Conservation (phyloP, 2,329 filamentous ascomycete genomes). For the Boeremia lycopersici region DNA sequence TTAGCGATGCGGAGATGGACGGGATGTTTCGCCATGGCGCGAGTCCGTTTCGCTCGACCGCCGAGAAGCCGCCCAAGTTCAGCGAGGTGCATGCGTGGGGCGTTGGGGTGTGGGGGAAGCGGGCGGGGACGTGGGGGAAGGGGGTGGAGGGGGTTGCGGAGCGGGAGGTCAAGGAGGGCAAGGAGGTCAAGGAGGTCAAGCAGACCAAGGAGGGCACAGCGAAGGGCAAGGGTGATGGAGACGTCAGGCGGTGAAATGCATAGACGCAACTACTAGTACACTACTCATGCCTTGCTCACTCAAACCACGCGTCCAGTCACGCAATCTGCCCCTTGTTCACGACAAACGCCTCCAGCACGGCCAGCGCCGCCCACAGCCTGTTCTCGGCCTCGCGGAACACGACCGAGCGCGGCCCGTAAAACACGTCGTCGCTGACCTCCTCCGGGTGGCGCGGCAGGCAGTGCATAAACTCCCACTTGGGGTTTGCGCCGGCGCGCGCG, state of each 20-base stretch:
- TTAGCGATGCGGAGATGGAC: constrained; percentile 24
- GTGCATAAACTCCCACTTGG: constrained; percentile 97
- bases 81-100: constrained; percentile 61
- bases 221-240: neutral
- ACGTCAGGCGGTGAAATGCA: neutral
- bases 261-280: too few species aligned
- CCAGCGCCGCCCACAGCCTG: constrained; percentile 85
- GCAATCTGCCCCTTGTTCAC: constrained; percentile 89
- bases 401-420: constrained; percentile 82
- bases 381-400: constrained; percentile 97
- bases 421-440: constrained; percentile 93
- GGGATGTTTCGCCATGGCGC: constrained; percentile 51
- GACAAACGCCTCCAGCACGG: constrained; percentile 86
- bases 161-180: constrained; percentile 31
- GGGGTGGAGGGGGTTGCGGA: constrained; percentile 55
- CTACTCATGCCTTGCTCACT: neutral
- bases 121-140: constrained; percentile 59
- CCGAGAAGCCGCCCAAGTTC: constrained; percentile 58
- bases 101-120: constrained; percentile 59
- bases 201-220: neutral
- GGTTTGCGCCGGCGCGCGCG: constrained; percentile 81
- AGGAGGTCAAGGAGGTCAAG: constrained; percentile 51
- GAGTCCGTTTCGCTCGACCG: constrained; percentile 53
- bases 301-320: constrained; percentile 39
- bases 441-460: constrained; percentile 90